phyloP scores from a whole-genome alignment of 2,329 filamentous ascomycete species.

The Huntiella omanensis region DNA sequence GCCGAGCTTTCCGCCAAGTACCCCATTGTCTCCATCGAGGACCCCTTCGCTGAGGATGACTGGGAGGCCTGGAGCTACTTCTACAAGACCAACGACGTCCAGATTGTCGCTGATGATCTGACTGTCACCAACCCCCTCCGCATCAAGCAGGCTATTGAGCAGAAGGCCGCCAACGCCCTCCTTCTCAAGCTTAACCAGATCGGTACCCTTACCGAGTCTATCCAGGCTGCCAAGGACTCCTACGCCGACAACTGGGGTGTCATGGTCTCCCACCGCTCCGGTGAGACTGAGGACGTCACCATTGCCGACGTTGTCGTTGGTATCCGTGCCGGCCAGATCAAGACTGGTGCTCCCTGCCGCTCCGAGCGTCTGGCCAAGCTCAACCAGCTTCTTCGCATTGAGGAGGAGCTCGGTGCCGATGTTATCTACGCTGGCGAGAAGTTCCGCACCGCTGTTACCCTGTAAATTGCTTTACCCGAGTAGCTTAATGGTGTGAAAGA shows the following conservation, averaged over 20 bases:
- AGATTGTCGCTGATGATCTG: slow-evolving; percentile 96
- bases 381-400: slow-evolving; percentile 98
- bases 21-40: slow-evolving; percentile 96
- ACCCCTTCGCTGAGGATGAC: slow-evolving; percentile 98
- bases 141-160: slow-evolving; percentile 99
- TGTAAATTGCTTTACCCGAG: slow-evolving; percentile 35
- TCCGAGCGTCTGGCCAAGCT: slow-evolving; percentile 98
- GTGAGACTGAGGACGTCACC: slow-evolving; percentile 98
- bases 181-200: slow-evolving; percentile 99
- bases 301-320: slow-evolving; percentile 96
- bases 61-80: slow-evolving; percentile 99
- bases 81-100: slow-evolving; percentile 96
- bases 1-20: slow-evolving; percentile 78
- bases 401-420: slow-evolving; percentile 90
- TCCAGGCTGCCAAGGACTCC: slow-evolving; percentile 97
- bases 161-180: slow-evolving; percentile 96
- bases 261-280: slow-evolving; percentile 98
- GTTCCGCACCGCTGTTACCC: slow-evolving; percentile 79
- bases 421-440: slow-evolving; percentile 81
- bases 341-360: slow-evolving; percentile 89
- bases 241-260: slow-evolving; percentile 93
- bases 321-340: slow-evolving; percentile 94
- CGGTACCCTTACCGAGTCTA: slow-evolving; percentile 93
- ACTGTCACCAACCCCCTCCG: slow-evolving; percentile 97
- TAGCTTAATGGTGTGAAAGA: background rate